These are phyloP conservation scores for Tolypocladium tundrense DNA, from an alignment of 2,329 filamentous ascomycete genomes.

Conservation along the genomic window DNA sequence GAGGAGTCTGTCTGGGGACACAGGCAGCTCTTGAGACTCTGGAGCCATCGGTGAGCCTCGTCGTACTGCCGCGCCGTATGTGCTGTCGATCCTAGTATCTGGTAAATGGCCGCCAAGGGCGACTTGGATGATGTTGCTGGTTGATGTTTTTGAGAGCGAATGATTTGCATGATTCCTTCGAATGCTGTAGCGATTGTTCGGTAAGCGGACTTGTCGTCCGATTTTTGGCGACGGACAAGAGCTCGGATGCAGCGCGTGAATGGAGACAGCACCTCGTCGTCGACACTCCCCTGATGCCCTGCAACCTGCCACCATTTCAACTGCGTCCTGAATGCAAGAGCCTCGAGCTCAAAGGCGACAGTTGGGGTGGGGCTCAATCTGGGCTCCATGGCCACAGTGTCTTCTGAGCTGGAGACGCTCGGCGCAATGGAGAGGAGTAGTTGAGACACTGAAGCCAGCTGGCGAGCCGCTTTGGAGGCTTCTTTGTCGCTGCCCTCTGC, in stretches of 20 bases:
- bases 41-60: constrained; percentile 47
- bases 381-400: constrained; percentile 42
- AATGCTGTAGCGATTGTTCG: constrained; percentile 21
- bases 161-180: constrained; percentile 17
- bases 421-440: constrained; percentile 56
- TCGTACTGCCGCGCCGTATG: constrained; percentile 33
- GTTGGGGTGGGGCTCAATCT: constrained; percentile 46
- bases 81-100: constrained; percentile 40
- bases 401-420: constrained; percentile 53
- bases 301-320: constrained; percentile 57
- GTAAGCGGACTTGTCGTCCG: constrained; percentile 25
- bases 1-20: constrained; percentile 31
- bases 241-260: constrained; percentile 53
- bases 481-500: constrained; percentile 32
- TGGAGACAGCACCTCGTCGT: constrained; percentile 56
- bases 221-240: constrained; percentile 43
- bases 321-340: constrained; percentile 49
- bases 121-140: constrained; percentile 27
- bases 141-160: constrained; percentile 23
- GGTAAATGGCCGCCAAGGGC: constrained; percentile 37
- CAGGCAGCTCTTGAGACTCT: constrained; percentile 30
- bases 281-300: constrained; percentile 46
- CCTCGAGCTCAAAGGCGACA: constrained; percentile 51
- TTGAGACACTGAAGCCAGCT: constrained; percentile 58
- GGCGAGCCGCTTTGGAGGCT: constrained; percentile 49